Evolutionary conservation across 179 eudicot genomes (phyloP), one percentile per base, ranked within the genome.

Genomic region (Silene vulgaris): DNA sequence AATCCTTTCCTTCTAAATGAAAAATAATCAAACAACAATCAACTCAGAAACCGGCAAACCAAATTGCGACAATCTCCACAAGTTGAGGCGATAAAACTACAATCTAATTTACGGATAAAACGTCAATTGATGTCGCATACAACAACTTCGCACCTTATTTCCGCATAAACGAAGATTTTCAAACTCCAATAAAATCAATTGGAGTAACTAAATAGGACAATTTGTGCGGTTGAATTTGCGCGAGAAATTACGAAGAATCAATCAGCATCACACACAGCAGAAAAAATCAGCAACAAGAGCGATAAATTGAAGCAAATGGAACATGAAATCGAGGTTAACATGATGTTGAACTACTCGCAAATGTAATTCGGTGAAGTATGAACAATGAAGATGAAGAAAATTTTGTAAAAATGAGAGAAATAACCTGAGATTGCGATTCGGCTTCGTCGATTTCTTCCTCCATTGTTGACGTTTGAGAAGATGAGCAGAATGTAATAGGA

Each of bases 391-490:
- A 7, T 5, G 75, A 77, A 75, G 76, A 14, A 16, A 40, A 75
- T 60, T 70, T 9, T 8, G 16, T 3, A 5, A 35, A 56, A 20
- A 3, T 30, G 29, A 69, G 56, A 9, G 20, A 13, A 72, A 59
- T 23, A 54, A 84, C 86, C 84, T 81, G 86, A 50, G 86, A 78
- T 60, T 84, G 78, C n/a, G 75, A 56, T 54, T 81, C 86, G 29
- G 76, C 69, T 78, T 84, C 84, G 75, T 76, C 86, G 23, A 76
- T 70, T 13, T 65, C 74, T 62, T 78, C 81, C 76, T 67, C 80
- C 80, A 79, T 82, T 72, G 77, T 60, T 70, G 74, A 64, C 23
- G 7, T 29, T 26, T 37, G 9, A 32, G 12, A 59, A 45, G 71
- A 61, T n/a, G 69, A 8, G 19, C 57, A 52, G 57, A 52, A 13